Percentiles rank a stretch among this genome's conserved stretches.
These are phyloP conservation scores for Elsinoe ampelina DNA, from an alignment of 2,329 filamentous ascomycete species.

Conservation along the genomic window DNA sequence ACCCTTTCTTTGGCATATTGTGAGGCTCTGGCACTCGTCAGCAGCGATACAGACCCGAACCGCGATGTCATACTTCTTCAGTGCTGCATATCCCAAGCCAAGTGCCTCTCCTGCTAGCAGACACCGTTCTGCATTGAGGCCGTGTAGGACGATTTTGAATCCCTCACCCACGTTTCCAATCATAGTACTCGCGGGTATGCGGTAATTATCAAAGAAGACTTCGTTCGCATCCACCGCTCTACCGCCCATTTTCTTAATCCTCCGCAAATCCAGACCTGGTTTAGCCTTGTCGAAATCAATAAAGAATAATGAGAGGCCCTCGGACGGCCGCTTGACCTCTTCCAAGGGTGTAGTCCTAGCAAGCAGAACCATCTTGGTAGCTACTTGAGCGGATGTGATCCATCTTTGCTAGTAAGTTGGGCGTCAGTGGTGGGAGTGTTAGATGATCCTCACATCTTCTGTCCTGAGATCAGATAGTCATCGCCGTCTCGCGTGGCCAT, in stretches of 20 bases:
- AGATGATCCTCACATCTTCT: constrained; percentile 53
- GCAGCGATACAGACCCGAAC: background rate
- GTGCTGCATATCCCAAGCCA: constrained; percentile 37
- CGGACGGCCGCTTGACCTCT: constrained; percentile 58
- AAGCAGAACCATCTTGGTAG: constrained; percentile 72
- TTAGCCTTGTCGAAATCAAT: constrained; percentile 59
- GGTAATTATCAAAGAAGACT: constrained; percentile 76
- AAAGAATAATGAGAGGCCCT: constrained; percentile 71
- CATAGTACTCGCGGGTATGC: constrained; percentile 52
- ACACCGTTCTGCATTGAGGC: constrained; percentile 72
- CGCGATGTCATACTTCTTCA: constrained; percentile 18
- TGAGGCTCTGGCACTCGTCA: constrained; percentile 38
- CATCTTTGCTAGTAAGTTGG: constrained; percentile 36
- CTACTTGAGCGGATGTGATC: constrained; percentile 79
- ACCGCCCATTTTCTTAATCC: constrained; percentile 79
- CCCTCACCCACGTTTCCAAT: constrained; percentile 67
- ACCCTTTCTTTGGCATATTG: constrained; percentile 58
- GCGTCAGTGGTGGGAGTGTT: background rate
- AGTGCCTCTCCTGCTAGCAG: constrained; percentile 51
- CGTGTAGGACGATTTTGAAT: constrained; percentile 63
- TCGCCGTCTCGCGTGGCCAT: constrained; percentile 51
- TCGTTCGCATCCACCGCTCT: constrained; percentile 76
- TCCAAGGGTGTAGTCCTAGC: constrained; percentile 65
- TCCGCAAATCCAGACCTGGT: constrained; percentile 56
- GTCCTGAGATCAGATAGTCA: constrained; percentile 60